These are phyloP conservation scores for Trichoderma koningii DNA, from an alignment of 2,329 filamentous ascomycete genomes.

Conservation along the genomic window DNA sequence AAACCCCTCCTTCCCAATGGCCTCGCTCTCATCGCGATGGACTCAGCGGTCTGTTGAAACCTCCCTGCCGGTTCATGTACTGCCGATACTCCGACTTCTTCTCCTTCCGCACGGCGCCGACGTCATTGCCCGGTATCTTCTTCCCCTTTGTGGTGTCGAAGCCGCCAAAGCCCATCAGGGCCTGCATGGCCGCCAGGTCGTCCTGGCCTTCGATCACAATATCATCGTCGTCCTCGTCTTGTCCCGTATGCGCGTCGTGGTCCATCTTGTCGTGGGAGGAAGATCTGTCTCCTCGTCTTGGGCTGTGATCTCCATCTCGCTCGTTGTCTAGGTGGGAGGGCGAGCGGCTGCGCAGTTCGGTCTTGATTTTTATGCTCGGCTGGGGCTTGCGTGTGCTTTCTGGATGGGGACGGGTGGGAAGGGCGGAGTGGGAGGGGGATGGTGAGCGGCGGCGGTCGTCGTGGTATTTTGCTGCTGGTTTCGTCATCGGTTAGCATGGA, in stretches of 20 bases:
- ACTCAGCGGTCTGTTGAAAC: constrained; percentile 78
- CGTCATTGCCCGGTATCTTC: constrained; percentile 85
- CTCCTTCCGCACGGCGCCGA: constrained; percentile 81
- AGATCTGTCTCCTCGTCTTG: constrained; percentile 29
- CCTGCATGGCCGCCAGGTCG: constrained; percentile 71
- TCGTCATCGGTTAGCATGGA: background rate
- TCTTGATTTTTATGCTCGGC: constrained; percentile 38
- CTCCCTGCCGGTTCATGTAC: constrained; percentile 88
- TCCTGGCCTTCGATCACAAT: constrained; percentile 46
- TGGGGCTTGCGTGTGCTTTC: constrained; percentile 29
- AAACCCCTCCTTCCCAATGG: background rate
- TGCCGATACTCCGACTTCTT: constrained; percentile 95
- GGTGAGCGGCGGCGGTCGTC: constrained; percentile 41
- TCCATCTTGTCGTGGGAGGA: constrained; percentile 25
- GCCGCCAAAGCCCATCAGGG: constrained; percentile 85
- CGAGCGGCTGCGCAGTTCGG: constrained; percentile 34
- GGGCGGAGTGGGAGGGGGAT: constrained; percentile 33
- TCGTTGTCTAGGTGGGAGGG: constrained; percentile 7
- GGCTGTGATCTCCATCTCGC: background rate
- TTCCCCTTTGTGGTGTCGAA: constrained; percentile 88
- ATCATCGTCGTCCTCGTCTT: constrained; percentile 38
- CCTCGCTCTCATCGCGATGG: constrained; percentile 52
- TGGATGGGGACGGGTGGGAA: constrained; percentile 43
- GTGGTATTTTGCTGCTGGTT: constrained; percentile 24
- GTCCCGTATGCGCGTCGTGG: constrained; percentile 34